These are phyloP conservation scores for Tetrahymena thermophila DNA, from an alignment of 73 alveolate genomes.

Conservation along the genomic window DNA sequence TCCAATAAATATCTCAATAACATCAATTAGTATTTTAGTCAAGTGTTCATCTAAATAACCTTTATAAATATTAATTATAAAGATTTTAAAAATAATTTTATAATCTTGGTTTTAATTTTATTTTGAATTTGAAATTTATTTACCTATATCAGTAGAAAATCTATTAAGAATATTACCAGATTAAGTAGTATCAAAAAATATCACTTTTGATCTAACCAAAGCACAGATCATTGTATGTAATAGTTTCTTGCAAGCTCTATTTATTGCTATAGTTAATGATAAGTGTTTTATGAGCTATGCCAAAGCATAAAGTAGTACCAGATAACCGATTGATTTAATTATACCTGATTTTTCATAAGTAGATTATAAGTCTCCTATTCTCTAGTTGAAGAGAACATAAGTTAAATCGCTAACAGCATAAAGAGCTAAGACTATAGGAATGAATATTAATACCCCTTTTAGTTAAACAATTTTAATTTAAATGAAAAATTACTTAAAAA, in stretches of 20 bases:
- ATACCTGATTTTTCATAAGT: background rate
- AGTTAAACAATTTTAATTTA: background rate
- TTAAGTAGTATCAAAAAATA: constrained; percentile 70
- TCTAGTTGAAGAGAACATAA: background rate
- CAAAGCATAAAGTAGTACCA: background rate
- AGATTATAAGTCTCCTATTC: background rate
- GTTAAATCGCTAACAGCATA: background rate
- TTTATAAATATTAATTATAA: background rate
- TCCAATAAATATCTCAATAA: background rate
- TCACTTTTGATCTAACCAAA: background rate
- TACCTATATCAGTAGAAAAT: constrained; percentile 62
- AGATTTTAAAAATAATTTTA: too few relatives aligned
- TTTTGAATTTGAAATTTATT: background rate
- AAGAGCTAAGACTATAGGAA: background rate
- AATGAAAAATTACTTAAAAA: background rate
- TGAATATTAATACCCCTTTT: background rate
- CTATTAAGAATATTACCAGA: constrained; percentile 76
- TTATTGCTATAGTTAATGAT: background rate
- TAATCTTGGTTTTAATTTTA: background rate
- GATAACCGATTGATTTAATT: background rate
- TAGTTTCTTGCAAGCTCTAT: background rate
- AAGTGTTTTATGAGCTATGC: background rate
- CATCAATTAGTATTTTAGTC: background rate
- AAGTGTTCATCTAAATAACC: background rate
- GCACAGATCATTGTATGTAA: constrained; percentile 1